Evolutionary conservation across 2,329 filamentous ascomycete species (phyloP), one percentile per base, ranked within the genome.

Genomic region (Cladosporium sp.): DNA sequence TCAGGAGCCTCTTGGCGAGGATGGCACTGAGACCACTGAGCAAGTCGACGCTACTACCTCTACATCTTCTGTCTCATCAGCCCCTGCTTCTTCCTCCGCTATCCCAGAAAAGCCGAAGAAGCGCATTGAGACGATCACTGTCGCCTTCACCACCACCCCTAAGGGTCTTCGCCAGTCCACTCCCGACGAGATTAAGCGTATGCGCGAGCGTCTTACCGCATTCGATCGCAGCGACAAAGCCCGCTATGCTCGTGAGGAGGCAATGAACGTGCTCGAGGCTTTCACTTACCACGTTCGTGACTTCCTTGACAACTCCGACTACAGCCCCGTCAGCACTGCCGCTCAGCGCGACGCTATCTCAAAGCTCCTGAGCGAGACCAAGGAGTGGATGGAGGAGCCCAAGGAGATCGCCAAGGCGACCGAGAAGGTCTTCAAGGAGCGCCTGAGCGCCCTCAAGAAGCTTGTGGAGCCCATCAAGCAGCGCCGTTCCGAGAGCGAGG

Each of bases 241-340:
- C 32, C 90, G 93, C 60, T 80, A 88, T 41, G 83, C 88, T 66
- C 88, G 93, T 36, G 93, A 97, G 76, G 94, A 97, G 77, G 88
- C 92, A 0, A 83, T 97, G 66, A 99, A 98, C 80, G 90, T 91
- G 70, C 87, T 99, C n/a, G 95, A 99, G 79, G 90, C 86, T 14
- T 98, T 91, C 78, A 97, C 94, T 15, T 99, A 99, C 83, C 90
- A 88, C 74, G 87, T 91, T 32, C 89, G 93, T 30, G 93, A 97
- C 77, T 84, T 96, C 54, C 83, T 97, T 1, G 90, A 92, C 51
- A 89, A 90, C 67, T 88, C 92, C 58, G 83, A 84, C 0, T 98
- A 97, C 76, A 82, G 90, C 62, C 84, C 84, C 14, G 87, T 85
- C 3, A 91, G 93, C 36, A 94, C 90, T 11, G 81, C 87, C 3